phyloP scores from a whole-genome alignment of 2,329 filamentous ascomycete species.

The Zymoseptoria brevis region DNA sequence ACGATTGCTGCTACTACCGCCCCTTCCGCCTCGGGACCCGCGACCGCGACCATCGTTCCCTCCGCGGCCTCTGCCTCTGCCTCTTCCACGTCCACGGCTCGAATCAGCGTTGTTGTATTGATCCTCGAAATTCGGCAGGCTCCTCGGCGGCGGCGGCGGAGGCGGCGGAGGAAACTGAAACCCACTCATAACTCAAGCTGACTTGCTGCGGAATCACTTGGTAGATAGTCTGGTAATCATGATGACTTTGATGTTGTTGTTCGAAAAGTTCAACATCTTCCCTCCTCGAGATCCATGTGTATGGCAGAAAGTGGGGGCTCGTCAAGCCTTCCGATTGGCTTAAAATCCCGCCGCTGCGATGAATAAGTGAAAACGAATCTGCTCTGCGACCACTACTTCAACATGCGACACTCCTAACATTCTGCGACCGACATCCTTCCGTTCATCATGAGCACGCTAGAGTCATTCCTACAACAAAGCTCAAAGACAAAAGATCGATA shows the following conservation, averaged over 20 bases:
- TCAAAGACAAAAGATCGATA: not conserved
- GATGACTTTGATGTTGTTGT: not conserved
- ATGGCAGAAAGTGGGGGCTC: not conserved
- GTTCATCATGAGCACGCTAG: not conserved
- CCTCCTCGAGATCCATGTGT: not conserved
- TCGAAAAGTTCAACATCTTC: not conserved
- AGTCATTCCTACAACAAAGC: not conserved
- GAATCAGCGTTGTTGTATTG: slow-evolving; percentile 12
- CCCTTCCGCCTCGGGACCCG: slow-evolving; percentile 5
- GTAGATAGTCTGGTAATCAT: not conserved
- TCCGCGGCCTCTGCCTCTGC: slow-evolving; percentile 25
- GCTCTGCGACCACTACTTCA: not conserved
- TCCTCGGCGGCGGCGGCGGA: slow-evolving; percentile 35
- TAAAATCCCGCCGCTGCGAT: not conserved
- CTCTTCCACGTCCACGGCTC: slow-evolving; percentile 23
- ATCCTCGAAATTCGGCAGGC: slow-evolving; percentile 15
- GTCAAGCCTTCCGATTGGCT: not conserved
- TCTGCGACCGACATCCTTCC: not conserved
- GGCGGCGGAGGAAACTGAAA: slow-evolving; percentile 44
- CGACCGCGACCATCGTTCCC: slow-evolving; percentile 9
- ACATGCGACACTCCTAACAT: not conserved
- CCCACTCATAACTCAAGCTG: slow-evolving; percentile 13
- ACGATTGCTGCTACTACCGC: not conserved
- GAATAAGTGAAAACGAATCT: not conserved
- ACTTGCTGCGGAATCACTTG: not conserved